These are phyloP conservation scores for Puccinia polysora DNA, from an alignment of 1,284 basidiomycete genomes.

Conservation along the genomic window DNA sequence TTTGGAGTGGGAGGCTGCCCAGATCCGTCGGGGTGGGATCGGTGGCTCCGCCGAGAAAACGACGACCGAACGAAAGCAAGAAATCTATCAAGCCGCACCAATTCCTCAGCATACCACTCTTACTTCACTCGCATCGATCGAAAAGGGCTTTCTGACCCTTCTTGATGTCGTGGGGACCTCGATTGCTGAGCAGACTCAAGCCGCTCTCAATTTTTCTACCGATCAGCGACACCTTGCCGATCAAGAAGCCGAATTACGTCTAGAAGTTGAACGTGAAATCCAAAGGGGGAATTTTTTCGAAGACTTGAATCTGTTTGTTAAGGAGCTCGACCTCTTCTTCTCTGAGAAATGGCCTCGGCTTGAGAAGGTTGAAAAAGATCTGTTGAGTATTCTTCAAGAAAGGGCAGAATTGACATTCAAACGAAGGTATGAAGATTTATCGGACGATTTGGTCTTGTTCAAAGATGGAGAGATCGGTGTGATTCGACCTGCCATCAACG, in stretches of 20 bases:
- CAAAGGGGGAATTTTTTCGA: constrained; percentile 79
- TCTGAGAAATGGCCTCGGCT: constrained; percentile 87
- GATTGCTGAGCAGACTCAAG: constrained; percentile 58
- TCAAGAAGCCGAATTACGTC: constrained; percentile 72
- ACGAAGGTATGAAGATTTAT: constrained; percentile 67
- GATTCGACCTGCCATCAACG: constrained; percentile 19
- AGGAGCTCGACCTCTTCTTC: constrained; percentile 77
- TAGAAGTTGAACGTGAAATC: constrained; percentile 72
- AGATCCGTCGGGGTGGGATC: constrained; percentile 67
- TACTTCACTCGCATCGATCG: constrained; percentile 59
- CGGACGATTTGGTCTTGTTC: constrained; percentile 73
- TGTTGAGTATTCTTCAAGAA: constrained; percentile 69
- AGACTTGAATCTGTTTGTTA: constrained; percentile 77
- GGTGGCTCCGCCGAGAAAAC: constrained; percentile 42
- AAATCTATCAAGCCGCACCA: constrained; percentile 66
- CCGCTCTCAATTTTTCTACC: constrained; percentile 58
- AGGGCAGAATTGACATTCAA: constrained; percentile 65
- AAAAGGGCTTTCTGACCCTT: constrained; percentile 62
- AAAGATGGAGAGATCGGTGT: constrained; percentile 58
- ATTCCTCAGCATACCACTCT: constrained; percentile 9
- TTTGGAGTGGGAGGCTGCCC: constrained; percentile 81
- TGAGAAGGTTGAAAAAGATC: constrained; percentile 77
- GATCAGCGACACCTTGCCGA: constrained; percentile 68
- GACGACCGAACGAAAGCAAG: constrained; percentile 53
- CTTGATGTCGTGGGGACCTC: constrained; percentile 55